Conservation (phyloP, 2,329 filamentous ascomycete species). For the Cylindrodendrum hubeiense region DNA sequence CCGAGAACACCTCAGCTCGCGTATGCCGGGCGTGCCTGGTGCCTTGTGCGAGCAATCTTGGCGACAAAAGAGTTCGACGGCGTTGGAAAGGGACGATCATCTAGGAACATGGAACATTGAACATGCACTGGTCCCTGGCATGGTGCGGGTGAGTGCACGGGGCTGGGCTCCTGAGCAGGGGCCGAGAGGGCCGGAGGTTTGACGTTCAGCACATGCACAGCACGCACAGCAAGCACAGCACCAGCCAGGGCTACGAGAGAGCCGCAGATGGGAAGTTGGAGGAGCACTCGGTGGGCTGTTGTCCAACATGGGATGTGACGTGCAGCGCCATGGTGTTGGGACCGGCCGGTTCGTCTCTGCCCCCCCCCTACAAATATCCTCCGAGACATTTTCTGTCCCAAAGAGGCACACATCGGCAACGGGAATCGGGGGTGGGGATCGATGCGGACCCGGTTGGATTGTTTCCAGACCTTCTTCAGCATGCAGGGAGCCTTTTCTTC, state of each 20-base stretch:
- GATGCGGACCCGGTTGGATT: not conserved
- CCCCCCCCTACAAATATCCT: slow-evolving; percentile 5
- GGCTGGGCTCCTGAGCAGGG: slow-evolving; percentile 15
- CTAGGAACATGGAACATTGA: slow-evolving; percentile 7
- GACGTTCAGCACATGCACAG: slow-evolving; percentile 26
- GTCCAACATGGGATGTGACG: slow-evolving; percentile 7
- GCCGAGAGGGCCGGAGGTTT: slow-evolving; percentile 21
- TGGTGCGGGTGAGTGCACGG: slow-evolving; percentile 4
- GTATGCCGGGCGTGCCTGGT: not conserved
- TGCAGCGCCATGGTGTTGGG: slow-evolving; percentile 1
- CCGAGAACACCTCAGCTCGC: slow-evolving; percentile 36
- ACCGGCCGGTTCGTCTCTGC: not conserved
- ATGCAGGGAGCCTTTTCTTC: not conserved
- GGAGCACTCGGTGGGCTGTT: slow-evolving; percentile 40
- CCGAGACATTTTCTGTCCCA: slow-evolving; percentile 12
- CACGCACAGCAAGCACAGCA: slow-evolving; percentile 19
- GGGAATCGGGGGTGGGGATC: slow-evolving; percentile 7
- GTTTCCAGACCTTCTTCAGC: slow-evolving; percentile 4
- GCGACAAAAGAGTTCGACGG: not conserved
- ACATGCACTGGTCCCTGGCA: slow-evolving; percentile 1
- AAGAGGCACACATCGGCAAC: not conserved
- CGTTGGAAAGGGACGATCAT: slow-evolving; percentile 4
- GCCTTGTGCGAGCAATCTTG: slow-evolving; percentile 3
- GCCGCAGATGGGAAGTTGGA: slow-evolving; percentile 42
- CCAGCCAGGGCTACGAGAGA: slow-evolving; percentile 32